phyloP scores from a whole-genome alignment of 208 protist species.

The Trypanosoma cruzi region DNA sequence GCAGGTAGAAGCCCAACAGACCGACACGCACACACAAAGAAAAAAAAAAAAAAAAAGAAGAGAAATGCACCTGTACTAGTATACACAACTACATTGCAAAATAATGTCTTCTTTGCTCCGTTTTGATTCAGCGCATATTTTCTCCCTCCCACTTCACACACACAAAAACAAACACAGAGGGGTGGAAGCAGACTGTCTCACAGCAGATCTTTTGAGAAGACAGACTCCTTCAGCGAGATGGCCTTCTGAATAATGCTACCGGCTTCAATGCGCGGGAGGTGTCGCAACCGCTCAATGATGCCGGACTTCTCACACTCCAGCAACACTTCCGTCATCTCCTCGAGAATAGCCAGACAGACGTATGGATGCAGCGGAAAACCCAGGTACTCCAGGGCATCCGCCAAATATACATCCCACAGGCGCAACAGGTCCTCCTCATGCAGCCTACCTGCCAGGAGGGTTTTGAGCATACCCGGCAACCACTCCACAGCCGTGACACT shows the following conservation, averaged over 20 bases:
- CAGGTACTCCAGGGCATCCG: slow-evolving; percentile 49
- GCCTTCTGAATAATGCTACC: slow-evolving; percentile 71
- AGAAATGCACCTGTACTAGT: background rate
- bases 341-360: slow-evolving; percentile 75
- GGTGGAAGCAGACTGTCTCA: background rate
- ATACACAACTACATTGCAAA: too few species aligned
- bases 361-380: slow-evolving; percentile 77
- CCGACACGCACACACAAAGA: slow-evolving; percentile 5
- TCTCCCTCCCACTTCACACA: too few species aligned
- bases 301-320: slow-evolving; percentile 75
- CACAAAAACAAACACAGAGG: slow-evolving; percentile 12
- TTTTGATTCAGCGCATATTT: too few species aligned
- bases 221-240: slow-evolving; percentile 68
- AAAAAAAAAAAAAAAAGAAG: slow-evolving; percentile 10
- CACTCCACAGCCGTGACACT: slow-evolving; percentile 71
- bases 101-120: background rate
- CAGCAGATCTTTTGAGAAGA: slow-evolving; percentile 36
- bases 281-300: slow-evolving; percentile 65
- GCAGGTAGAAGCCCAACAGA: background rate
- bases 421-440: slow-evolving; percentile 74
- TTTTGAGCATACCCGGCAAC: slow-evolving; percentile 69
- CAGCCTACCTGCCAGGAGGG: slow-evolving; percentile 68
- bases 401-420: slow-evolving; percentile 83
- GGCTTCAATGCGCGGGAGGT: slow-evolving; percentile 77
- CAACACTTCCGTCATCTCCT: slow-evolving; percentile 81